These are phyloP conservation scores for Pharnaceum exiguum DNA, from an alignment of 148 eudicot species.

Conservation along the genomic window DNA sequence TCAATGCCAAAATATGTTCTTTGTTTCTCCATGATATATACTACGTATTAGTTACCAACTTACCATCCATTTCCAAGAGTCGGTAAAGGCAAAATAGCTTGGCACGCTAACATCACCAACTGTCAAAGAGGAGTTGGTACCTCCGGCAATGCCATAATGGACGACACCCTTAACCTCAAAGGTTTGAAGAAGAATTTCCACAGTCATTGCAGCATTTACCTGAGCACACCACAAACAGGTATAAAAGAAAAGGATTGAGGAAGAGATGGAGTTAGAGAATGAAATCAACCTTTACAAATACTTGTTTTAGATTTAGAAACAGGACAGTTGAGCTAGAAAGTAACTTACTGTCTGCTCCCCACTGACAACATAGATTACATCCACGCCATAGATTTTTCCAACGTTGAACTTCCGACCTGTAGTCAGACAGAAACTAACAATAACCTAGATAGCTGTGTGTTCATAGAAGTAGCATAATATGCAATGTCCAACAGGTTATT, in stretches of 20 bases:
- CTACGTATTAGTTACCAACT: too few relatives aligned
- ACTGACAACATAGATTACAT: conserved; percentile 47
- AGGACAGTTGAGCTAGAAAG: neutral
- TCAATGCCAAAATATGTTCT: too few relatives aligned
- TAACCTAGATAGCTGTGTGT: too few relatives aligned
- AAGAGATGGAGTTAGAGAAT: too few relatives aligned
- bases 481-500: too few relatives aligned
- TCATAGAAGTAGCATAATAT: too few relatives aligned
- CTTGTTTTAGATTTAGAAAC: neutral
- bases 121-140: conserved; percentile 35
- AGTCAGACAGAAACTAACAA: neutral
- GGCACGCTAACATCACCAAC: conserved; percentile 50
- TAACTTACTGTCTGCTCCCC: conserved; percentile 52
- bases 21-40: too few relatives aligned
- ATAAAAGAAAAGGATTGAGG: too few relatives aligned
- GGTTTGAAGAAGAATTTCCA: conserved; percentile 40
- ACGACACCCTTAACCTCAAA: conserved; percentile 48
- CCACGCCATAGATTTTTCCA: conserved; percentile 43
- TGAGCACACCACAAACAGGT: neutral
- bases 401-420: conserved; percentile 57
- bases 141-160: conserved; percentile 63
- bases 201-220: conserved; percentile 57
- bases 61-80: conserved; percentile 67
- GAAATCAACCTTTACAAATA: neutral
- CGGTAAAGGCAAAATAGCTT: conserved; percentile 38